Percentiles rank a stretch among this genome's conserved stretches.
Conservation (phyloP, 2,329 filamentous ascomycete genomes). For the Aureobasidium melanogenum region DNA sequence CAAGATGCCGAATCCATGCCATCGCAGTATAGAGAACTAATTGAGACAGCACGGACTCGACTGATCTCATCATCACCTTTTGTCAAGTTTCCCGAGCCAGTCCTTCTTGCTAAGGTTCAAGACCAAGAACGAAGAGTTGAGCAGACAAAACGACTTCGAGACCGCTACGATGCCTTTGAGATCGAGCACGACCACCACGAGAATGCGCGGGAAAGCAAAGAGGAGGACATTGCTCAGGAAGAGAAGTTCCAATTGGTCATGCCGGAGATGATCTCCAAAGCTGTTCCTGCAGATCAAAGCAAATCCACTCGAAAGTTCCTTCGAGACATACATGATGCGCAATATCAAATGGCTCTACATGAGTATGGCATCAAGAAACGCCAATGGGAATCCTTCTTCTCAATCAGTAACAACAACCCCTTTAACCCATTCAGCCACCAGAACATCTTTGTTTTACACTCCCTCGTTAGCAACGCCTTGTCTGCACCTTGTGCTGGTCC, state of each 20-base stretch:
- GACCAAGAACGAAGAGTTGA: conserved; percentile 80
- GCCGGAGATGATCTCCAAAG: conserved; percentile 89
- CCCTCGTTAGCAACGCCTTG: conserved; percentile 84
- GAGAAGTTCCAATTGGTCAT: conserved; percentile 78
- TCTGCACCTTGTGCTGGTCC: conserved; percentile 91
- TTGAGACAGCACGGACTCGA: conserved; percentile 85
- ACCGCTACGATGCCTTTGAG: conserved; percentile 52
- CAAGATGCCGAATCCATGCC: conserved; percentile 45
- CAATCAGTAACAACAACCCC: conserved; percentile 75
- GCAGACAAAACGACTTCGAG: conserved; percentile 72
- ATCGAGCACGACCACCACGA: conserved; percentile 37
- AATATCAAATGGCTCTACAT: conserved; percentile 90
- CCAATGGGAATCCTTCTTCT: conserved; percentile 92
- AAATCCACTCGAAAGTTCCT: conserved; percentile 86
- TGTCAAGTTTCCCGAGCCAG: conserved; percentile 89
- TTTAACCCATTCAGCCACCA: conserved; percentile 96
- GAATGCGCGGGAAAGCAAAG: conserved; percentile 26
- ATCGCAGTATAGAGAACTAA: conserved; percentile 91
- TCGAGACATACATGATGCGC: conserved; percentile 89
- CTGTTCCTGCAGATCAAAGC: conserved; percentile 74
- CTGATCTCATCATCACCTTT: conserved; percentile 93
- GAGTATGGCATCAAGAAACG: conserved; percentile 90
- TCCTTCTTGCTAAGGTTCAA: conserved; percentile 82
- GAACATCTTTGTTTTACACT: conserved; percentile 90
- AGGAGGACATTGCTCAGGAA: conserved; percentile 20